Evolutionary conservation across 805 yeast genomes (phyloP).

Genomic region (Osmozyma mogii): DNA sequence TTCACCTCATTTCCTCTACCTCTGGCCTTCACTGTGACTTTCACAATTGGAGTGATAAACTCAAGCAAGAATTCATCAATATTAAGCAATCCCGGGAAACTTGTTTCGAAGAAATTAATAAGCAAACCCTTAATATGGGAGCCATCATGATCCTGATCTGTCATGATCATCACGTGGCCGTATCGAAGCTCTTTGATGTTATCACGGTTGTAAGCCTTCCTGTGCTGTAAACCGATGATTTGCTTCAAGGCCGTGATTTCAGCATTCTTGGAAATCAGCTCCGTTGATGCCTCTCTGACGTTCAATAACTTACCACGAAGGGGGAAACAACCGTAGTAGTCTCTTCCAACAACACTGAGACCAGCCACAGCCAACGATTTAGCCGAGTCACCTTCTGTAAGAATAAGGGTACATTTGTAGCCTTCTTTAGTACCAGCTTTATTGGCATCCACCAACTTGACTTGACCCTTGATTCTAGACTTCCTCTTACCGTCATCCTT

Average conservation of each 20-base stretch:
- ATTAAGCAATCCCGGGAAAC: slow-evolving; percentile 87
- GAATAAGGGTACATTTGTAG: slow-evolving; percentile 79
- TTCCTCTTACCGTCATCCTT: slow-evolving; percentile 85
- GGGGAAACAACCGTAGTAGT: slow-evolving; percentile 91
- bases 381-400: slow-evolving; percentile 98
- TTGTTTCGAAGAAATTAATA: slow-evolving; percentile 85
- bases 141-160: slow-evolving; percentile 99
- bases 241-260: slow-evolving; percentile 94
- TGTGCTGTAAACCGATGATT: slow-evolving; percentile 92
- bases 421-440: slow-evolving; percentile 94
- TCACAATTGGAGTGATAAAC: slow-evolving; percentile 93
- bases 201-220: slow-evolving; percentile 58
- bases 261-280: slow-evolving; percentile 84
- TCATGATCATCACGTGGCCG: slow-evolving; percentile 98
- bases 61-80: slow-evolving; percentile 90
- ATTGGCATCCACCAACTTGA: slow-evolving; percentile 90
- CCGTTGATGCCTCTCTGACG: slow-evolving; percentile 95
- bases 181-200: slow-evolving; percentile 72
- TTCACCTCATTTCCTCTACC: slow-evolving; percentile 44
- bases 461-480: slow-evolving; percentile 78
- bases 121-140: slow-evolving; percentile 94
- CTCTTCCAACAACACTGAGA: slow-evolving; percentile 89
- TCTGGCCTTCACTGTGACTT: slow-evolving; percentile 62
- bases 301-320: slow-evolving; percentile 90
- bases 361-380: slow-evolving; percentile 88